Evolutionary conservation across 805 yeast species (phyloP), one percentile per base, ranked within the genome.

Genomic region (Starmerella floris): DNA sequence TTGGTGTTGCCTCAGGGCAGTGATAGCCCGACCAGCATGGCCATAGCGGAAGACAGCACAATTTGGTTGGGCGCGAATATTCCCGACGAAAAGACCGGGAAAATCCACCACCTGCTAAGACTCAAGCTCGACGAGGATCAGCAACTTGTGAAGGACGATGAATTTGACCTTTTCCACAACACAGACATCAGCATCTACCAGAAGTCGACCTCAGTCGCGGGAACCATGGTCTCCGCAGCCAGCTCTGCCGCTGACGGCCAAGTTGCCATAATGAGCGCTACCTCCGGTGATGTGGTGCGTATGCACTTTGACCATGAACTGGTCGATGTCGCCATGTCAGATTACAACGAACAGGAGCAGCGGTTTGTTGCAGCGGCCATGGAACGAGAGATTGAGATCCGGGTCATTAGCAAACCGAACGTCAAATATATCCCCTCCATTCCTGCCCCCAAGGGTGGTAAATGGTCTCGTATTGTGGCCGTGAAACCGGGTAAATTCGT

Each of bases 11-110:
- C 56, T 6, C 45, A 35, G 10, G 43, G 45, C 40, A 94, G 83
- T 51, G 95, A 87, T 59, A 77, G 85, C n/a, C 95, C 95, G 10
- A 83, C 85, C 56, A 77, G 91, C 37, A 53, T 88, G 39, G 94
- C 77, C 49, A 68, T 72, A 13, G 65, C 68, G 28, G 58, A 62
- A 3, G 56, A 65, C 46, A 55, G 70, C 17, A 73, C 85, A 16
- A 42, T 48, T 19, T 39, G 40, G 40, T 37, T 48, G 13, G 53
- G 49, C 11, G 48, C 41, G 15, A 49, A 49, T 33, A 35, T 41
- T 17, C 51, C 51, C 9, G 16, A 35, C 3, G 32, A 20, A 22
- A 5, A 22, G 6, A 23, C 68, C 57, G 79, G 76, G 43, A 63
- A 68, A 48, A 83, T 84, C 59, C 72, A 76, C 53, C 87, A 81